Evolutionary conservation across 1,284 basidiomycete genomes (phyloP).

Genomic region (Violaceomyces palustris): DNA sequence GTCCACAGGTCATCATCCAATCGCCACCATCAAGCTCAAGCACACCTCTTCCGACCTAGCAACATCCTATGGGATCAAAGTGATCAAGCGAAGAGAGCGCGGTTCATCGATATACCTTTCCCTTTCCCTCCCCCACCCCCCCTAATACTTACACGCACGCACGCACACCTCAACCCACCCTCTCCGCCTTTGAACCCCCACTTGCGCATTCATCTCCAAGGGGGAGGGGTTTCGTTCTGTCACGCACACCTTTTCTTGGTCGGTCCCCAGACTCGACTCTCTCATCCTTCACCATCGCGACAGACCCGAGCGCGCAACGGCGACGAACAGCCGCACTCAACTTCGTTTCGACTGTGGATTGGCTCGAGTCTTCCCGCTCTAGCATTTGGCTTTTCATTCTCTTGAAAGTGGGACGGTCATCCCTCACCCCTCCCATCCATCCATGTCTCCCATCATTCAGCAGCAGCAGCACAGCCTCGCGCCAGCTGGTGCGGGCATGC

Average conservation of each 20-base stretch:
- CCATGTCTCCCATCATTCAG: slow-evolving; percentile 20
- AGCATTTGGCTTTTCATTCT: slow-evolving; percentile 3
- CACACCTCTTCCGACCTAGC: too few relatives aligned
- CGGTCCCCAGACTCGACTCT: background rate
- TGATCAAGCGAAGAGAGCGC: too few relatives aligned
- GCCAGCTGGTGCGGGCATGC: too few relatives aligned
- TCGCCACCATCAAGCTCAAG: too few relatives aligned
- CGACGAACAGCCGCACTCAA: background rate
- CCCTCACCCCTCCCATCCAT: too few relatives aligned
- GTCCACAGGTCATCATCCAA: too few relatives aligned
- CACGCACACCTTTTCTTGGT: background rate
- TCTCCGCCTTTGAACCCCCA: background rate
- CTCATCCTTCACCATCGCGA: background rate
- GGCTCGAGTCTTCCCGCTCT: background rate
- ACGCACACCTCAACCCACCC: background rate
- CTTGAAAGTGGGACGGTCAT: too few relatives aligned
- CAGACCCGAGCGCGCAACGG: background rate
- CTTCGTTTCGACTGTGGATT: background rate
- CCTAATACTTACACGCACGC: too few relatives aligned
- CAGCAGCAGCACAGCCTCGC: too few relatives aligned
- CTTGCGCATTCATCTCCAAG: background rate
- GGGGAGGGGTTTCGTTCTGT: background rate
- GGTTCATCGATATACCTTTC: too few relatives aligned
- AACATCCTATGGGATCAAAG: too few relatives aligned
- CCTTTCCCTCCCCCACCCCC: too few relatives aligned